A percentile compares a stretch with the other conserved stretches of the same genome.
phyloP scores from a whole-genome alignment of 2,329 filamentous ascomycete species.

The Rasamsonia emersonii region DNA sequence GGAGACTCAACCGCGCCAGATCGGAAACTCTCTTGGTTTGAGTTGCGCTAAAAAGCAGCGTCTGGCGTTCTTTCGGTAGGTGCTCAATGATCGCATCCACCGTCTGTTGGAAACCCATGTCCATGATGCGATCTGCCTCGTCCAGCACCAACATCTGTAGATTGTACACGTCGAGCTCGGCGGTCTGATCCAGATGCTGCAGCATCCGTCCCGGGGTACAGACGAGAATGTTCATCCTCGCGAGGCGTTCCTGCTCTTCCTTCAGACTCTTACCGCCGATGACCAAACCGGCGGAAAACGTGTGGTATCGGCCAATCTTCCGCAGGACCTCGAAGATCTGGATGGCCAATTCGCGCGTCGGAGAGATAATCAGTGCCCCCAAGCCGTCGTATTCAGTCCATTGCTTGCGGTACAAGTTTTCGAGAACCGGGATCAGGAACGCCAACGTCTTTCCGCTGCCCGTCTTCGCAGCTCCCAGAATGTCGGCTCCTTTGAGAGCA shows the following conservation, averaged over 20 bases:
- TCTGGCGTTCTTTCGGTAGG: constrained; percentile 76
- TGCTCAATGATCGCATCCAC: constrained; percentile 92
- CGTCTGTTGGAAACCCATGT: constrained; percentile 88
- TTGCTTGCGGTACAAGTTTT: constrained; percentile 80
- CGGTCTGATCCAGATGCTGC: constrained; percentile 92
- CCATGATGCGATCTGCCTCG: constrained; percentile 92
- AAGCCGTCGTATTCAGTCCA: constrained; percentile 89
- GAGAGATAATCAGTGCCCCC: constrained; percentile 85
- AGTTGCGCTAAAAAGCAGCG: constrained; percentile 89
- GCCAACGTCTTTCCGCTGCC: constrained; percentile 92
- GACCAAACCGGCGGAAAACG: constrained; percentile 84
- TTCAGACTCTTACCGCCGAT: constrained; percentile 88
- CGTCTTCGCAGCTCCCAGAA: constrained; percentile 90
- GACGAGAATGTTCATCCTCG: constrained; percentile 93
- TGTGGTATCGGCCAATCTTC: constrained; percentile 80
- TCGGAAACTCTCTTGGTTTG: constrained; percentile 93
- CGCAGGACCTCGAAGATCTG: constrained; percentile 93
- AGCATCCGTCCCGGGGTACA: constrained; percentile 92
- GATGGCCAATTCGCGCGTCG: constrained; percentile 87
- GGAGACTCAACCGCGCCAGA: constrained; percentile 75
- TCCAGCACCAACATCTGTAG: constrained; percentile 89
- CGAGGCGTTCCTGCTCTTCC: constrained; percentile 76
- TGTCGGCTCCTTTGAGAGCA: constrained; percentile 75
- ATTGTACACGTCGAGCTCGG: constrained; percentile 80
- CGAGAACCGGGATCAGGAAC: constrained; percentile 83